Evolutionary conservation across 2,329 filamentous ascomycete species (phyloP).

Genomic region (Teratosphaeria pseudoeucalypti): DNA sequence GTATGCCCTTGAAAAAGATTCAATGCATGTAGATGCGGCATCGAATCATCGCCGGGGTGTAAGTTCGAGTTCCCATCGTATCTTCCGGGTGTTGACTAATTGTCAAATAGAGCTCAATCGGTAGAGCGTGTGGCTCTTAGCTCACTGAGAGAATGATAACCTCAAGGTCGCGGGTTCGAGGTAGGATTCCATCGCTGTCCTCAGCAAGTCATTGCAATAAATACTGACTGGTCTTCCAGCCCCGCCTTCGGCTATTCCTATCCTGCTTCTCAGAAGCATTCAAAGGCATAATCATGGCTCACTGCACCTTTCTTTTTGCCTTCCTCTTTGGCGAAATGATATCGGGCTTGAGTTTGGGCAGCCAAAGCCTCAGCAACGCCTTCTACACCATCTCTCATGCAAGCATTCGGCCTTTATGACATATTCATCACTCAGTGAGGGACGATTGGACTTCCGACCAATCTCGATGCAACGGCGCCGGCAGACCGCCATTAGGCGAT

Average conservation of each 20-base stretch:
- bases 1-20: background rate
- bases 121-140: constrained; percentile 18
- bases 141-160: constrained; percentile 3
- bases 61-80: background rate
- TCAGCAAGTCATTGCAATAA: background rate
- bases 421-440: too few relatives aligned
- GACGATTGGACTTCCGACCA: too few relatives aligned
- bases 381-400: too few relatives aligned
- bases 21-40: background rate
- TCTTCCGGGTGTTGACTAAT: background rate
- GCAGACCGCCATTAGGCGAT: too few relatives aligned
- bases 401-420: too few relatives aligned
- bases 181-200: background rate
- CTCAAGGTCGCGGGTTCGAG: constrained; percentile 15
- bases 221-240: constrained; percentile 6
- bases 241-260: constrained; percentile 18
- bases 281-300: constrained; percentile 6
- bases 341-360: too few relatives aligned
- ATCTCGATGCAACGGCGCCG: too few relatives aligned
- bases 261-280: constrained; percentile 1
- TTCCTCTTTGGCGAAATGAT: background rate
- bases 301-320: constrained; percentile 3
- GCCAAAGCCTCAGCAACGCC: too few relatives aligned
- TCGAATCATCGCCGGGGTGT: background rate
- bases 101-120: constrained; percentile 35